Base-by-base conservation (phyloP, 495 filamentous ascomycete genomes). In the Talaromyces liani region DNA sequence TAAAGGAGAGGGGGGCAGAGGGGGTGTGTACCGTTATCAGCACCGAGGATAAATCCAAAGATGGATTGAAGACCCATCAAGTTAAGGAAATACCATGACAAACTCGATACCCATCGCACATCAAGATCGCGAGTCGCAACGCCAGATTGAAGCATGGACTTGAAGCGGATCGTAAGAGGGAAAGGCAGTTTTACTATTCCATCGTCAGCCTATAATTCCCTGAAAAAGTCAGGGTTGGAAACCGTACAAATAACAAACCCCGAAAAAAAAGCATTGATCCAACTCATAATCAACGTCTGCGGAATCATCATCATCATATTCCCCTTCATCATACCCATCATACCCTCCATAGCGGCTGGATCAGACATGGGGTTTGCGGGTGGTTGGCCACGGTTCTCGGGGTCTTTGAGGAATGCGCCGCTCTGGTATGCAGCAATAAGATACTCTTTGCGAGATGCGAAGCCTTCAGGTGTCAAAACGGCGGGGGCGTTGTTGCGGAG, bases 251-350 rank as follows among this genome's bases (percentile, higher is more conserved):
- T 96, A 45, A 98, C 94, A 73, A 96, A 98, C 22, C 94, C 94
- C 49, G 90, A 92, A 70, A 98, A 98, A 74, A 98, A 98, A 0
- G 94, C 92, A 80, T 98, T 98, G 69, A 98, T 97, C 94, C 94
- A 98, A 60, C 94, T 91, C 94, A 98, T 98, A 66, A 98, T 98
- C 74, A 98, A 75, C 4, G 93, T 98, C 74, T 98, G 96, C 55
- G 94, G 95, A 47, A 98, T 91, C 83, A 98, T 98, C 94, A 97
- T 98, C 67, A 93, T 92, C 91, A 98, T 96, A 70, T 98, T 96
- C 59, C 92, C 92, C 85, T 97, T 98, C 87, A 98, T 91, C 92
- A 96, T 96, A 63, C 93, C 93, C 94, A 98, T 98, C 93, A 98
- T 97, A 63, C 91, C 92, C 71, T 98, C 95, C 95, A 98, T 98